phyloP scores from a whole-genome alignment of 1,284 basidiomycete genomes.

The Ganoderma sinense region DNA sequence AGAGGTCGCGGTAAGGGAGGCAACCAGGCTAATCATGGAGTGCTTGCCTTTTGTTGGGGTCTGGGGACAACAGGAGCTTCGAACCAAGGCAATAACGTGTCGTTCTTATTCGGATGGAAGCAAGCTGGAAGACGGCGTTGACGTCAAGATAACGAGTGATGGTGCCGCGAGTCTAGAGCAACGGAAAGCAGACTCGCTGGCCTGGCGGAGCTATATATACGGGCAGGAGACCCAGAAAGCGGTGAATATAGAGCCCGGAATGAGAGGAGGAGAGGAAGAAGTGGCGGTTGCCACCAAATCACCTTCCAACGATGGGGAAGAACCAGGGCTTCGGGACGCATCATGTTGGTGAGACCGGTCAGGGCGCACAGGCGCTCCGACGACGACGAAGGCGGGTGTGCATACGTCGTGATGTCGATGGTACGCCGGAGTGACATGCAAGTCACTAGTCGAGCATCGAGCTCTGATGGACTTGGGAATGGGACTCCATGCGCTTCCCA shows the following conservation, averaged over 20 bases:
- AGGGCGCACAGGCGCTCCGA: background rate
- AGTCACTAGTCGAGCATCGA: background rate
- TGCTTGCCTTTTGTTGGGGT: background rate
- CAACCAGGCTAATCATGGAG: slow-evolving; percentile 18
- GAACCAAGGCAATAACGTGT: background rate
- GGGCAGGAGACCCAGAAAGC: background rate
- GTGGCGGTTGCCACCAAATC: background rate
- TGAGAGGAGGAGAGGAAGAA: background rate
- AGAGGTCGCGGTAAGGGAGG: slow-evolving; percentile 16
- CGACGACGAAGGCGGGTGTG: background rate
- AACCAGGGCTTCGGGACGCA: background rate
- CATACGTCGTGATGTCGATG: background rate
- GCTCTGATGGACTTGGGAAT: slow-evolving; percentile 4
- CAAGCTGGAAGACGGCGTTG: background rate
- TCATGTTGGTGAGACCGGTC: background rate
- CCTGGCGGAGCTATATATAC: background rate
- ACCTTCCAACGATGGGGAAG: background rate
- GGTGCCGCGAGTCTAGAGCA: background rate
- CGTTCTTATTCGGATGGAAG: background rate
- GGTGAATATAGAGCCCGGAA: background rate
- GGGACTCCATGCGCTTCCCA: background rate
- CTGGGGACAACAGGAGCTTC: background rate
- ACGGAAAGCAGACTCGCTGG: background rate
- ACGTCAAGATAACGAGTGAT: slow-evolving; percentile 9
- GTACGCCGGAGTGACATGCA: background rate